Evolutionary conservation across 176 grass and related monocot species (phyloP).

Genomic region (Cocos nucifera): DNA sequence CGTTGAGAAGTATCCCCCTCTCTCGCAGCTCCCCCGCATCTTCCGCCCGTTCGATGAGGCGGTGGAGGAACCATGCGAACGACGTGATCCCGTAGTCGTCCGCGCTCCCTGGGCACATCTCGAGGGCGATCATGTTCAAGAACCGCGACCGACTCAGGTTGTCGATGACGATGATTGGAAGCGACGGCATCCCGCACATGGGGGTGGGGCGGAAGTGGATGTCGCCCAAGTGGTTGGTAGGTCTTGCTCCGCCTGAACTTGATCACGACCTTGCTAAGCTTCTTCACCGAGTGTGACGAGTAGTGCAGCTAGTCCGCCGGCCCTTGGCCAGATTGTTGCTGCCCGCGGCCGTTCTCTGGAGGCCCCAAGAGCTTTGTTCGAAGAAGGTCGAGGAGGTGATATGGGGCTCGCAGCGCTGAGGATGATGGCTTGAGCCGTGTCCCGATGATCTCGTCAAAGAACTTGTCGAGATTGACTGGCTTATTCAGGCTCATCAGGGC

Average conservation of each 20-base stretch:
- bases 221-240: too few relatives aligned
- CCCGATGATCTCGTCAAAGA: too few relatives aligned
- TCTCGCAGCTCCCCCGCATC: background rate
- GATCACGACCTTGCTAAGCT: background rate
- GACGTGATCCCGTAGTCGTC: background rate
- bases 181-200: background rate
- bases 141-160: background rate
- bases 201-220: background rate
- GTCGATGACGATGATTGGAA: background rate
- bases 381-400: too few relatives aligned
- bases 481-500: too few relatives aligned
- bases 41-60: background rate
- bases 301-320: background rate
- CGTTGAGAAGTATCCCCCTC: background rate
- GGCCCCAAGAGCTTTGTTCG: too few relatives aligned
- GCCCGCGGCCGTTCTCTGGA: too few relatives aligned
- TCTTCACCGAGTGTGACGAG: background rate
- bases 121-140: constrained; percentile 1
- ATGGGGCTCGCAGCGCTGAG: too few relatives aligned
- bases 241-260: too few relatives aligned
- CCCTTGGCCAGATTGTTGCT: too few relatives aligned
- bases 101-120: background rate
- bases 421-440: too few relatives aligned
- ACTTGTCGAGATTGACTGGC: too few relatives aligned
- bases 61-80: background rate